These are phyloP conservation scores for Fusarium equiseti DNA, from an alignment of 2,329 filamentous ascomycete genomes.

Conservation along the genomic window DNA sequence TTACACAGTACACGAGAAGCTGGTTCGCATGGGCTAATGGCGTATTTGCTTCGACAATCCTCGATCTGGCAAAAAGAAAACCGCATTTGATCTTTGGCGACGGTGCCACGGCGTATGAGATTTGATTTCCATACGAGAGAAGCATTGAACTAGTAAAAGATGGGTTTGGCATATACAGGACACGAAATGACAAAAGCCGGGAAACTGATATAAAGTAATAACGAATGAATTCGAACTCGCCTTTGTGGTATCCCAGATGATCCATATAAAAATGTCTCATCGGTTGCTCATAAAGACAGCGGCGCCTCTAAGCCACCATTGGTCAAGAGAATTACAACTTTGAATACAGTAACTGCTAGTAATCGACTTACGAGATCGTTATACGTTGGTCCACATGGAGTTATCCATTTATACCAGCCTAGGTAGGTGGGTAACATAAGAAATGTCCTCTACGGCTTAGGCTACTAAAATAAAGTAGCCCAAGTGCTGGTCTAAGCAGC, in stretches of 20 bases:
- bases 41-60: constrained; percentile 91
- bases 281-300: background rate
- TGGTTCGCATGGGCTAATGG: constrained; percentile 99
- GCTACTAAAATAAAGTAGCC: too few species aligned
- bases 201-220: background rate
- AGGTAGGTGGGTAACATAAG: too few species aligned
- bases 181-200: background rate
- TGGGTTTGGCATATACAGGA: background rate
- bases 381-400: constrained; percentile 30
- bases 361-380: background rate
- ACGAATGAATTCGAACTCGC: background rate
- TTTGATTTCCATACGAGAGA: constrained; percentile 48
- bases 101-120: constrained; percentile 69
- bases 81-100: constrained; percentile 86
- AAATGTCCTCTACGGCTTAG: too few species aligned
- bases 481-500: too few species aligned
- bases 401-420: constrained; percentile 28
- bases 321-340: background rate
- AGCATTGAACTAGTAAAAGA: background rate
- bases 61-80: constrained; percentile 89
- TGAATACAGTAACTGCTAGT: background rate
- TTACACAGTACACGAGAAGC: constrained; percentile 79
- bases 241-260: background rate
- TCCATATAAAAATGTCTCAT: background rate
- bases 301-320: background rate